Base-by-base conservation (phyloP, 148 eudicot genomes). In the Euryodendron excelsum region DNA sequence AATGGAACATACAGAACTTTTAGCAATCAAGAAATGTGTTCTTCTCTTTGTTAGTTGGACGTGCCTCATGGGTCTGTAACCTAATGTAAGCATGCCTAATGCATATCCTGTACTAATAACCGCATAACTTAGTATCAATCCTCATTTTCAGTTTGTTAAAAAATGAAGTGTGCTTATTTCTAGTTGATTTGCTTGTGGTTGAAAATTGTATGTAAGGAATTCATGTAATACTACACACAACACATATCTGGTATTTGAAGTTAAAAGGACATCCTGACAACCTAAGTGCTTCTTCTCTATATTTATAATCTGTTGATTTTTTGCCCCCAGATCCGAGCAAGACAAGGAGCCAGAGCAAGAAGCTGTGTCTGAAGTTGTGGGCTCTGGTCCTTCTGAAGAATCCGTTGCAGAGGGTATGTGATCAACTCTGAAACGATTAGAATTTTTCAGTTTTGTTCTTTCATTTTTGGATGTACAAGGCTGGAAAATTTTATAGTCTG, bases 271-370 rank as follows among this genome's bases (percentile, higher is more conserved):
- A 30, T 50, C 60, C 25, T 23, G 3, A 34, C n/a, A 47, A 78
- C 20, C 69, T 20, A 6, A 33, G 48, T 76, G 72, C 36, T 34
- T 73, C 31, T 48, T 27, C 41, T 61, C 47, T 69, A 50, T 28
- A 47, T n/a, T 34, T 27, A 8, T 70, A 30, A 4, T 48, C 18
- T 55, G 28, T 74, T 63, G 50, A 39, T 33, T 58, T 72, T 27
- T 60, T 78, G 20, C 28, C 72, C 20, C 45, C 86, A 96, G 99
- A 86, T 96, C 98, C 31, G 99, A 96, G 86, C 99, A 96, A 87
- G 97, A 96, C 83, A 96, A 91, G 88, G 99, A 95, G 81, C 98
- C 97, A 52, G 99, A 96, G 81, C 92, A 84, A 23, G 99, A 91
- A 83, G 90, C 84, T 80, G 90, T 85, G 58, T 71, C 98, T 75